Evolutionary conservation across 495 filamentous ascomycete genomes (phyloP).

Genomic region (Neurospora intermedia): DNA sequence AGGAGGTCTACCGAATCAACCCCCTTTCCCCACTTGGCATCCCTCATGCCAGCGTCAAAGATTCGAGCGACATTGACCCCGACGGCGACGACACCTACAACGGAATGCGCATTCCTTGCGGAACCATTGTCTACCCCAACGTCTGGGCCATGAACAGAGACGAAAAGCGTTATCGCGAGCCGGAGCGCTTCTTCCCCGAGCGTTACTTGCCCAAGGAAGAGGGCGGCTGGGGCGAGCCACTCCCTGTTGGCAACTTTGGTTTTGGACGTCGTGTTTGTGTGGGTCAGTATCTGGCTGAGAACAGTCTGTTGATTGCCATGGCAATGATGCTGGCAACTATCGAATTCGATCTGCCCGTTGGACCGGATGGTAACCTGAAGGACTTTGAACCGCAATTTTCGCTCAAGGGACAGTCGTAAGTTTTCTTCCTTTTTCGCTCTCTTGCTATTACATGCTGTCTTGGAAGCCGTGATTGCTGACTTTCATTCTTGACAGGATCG

Average conservation of each 20-base stretch:
- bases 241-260: conserved; percentile 41
- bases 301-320: conserved; percentile 19
- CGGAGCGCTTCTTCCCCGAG: conserved; percentile 34
- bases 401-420: conserved; percentile 22
- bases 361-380: conserved; percentile 11
- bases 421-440: not conserved
- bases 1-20: conserved; percentile 52
- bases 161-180: conserved; percentile 26
- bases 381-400: conserved; percentile 22
- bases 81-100: conserved; percentile 40
- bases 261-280: conserved; percentile 34
- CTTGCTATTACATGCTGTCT: too few relatives aligned
- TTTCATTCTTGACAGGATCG: conserved; percentile 1
- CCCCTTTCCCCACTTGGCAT: conserved; percentile 50
- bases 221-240: conserved; percentile 38
- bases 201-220: conserved; percentile 31
- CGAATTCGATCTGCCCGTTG: conserved; percentile 19
- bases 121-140: conserved; percentile 37
- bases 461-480: not conserved
- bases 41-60: conserved; percentile 38
- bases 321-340: conserved; percentile 18
- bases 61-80: not conserved
- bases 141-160: conserved; percentile 38
- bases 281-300: conserved; percentile 20
- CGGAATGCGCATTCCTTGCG: conserved; percentile 38